Evolutionary conservation across 306 rosid genomes (phyloP).

Genomic region (Trifolium fragiferum): DNA sequence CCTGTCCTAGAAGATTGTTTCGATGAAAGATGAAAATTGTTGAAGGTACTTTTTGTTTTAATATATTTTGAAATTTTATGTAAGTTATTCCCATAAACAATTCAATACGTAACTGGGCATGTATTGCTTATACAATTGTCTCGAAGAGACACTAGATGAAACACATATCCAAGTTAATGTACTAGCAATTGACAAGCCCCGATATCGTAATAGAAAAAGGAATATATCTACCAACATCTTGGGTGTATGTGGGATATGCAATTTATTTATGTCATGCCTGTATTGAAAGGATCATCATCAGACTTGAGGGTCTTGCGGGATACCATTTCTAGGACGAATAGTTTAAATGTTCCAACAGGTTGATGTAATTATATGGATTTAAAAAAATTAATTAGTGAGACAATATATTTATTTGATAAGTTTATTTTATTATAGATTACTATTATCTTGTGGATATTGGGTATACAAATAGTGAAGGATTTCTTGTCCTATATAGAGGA

Average conservation of each 20-base stretch:
- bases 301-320: background rate
- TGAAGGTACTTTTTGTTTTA: background rate
- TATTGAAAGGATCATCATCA: too few species aligned
- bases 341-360: constrained; percentile 3
- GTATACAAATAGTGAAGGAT: background rate
- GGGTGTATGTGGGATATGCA: too few species aligned
- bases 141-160: background rate
- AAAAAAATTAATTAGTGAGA: too few species aligned
- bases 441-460: background rate
- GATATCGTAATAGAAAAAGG: background rate
- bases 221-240: too few species aligned
- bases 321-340: constrained; percentile 9
- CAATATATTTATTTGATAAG: too few species aligned
- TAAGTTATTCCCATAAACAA: background rate
- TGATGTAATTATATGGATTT: background rate
- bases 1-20: background rate
- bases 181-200: background rate
- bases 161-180: background rate
- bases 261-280: too few species aligned
- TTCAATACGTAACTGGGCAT: background rate
- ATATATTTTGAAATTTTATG: background rate
- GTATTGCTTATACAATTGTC: background rate
- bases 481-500: too few species aligned
- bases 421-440: too few species aligned
- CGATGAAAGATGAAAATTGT: background rate